Evolutionary conservation across 2,329 filamentous ascomycete genomes (phyloP), one percentile per base, ranked within the genome.

Genomic region (Penicillium glabrum): DNA sequence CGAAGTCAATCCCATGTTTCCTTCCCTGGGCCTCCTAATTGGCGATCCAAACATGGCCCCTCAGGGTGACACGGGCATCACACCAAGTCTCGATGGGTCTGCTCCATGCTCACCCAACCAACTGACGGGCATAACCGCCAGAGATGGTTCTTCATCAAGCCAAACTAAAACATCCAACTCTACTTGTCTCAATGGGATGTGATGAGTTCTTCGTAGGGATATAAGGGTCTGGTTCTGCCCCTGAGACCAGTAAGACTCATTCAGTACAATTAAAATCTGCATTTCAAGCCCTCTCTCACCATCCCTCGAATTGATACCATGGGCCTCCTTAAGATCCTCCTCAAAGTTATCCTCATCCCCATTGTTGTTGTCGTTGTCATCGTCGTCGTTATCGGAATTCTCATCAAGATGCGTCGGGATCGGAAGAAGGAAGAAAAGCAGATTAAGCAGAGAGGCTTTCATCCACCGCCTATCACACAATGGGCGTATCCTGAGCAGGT

Each of bases 321-420:
- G 63, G 62, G 62, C 10, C 54, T 65, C 37, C 3, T 63, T 14
- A 65, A 59, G 41, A n/a, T 65, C 13, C 49, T 66, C 9, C 61
- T 65, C 44, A 66, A 66, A 56, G 62, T 52, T 2, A 63, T 66
- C 33, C 19, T 66, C 35, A 60, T 66, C n/a, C 63, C 63, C 3
- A 59, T 66, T 9, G 51, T 58, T 19, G 16, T 57, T n/a, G 3
- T 66, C 33, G 5, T 60, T 23, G 54, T 62, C 16, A 45, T 65
- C 24, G 48, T 27, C 14, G 37, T 59, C 1, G 49, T 49, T 10
- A 24, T 56, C 4, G 26, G 58, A 2, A 41, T 61, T 27, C 27
- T 55, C 8, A 43, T 66, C 44, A 59, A 58, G 29, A 60, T 58
- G 14, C 63, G 54, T 11, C 54, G 54, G 27, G 55, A 62, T 29